Evolutionary conservation across 225 moss, liverwort and hornwort genomes (phyloP), one percentile per base, ranked within the genome.

Genomic region (Pseudisothecium myosuroides): DNA sequence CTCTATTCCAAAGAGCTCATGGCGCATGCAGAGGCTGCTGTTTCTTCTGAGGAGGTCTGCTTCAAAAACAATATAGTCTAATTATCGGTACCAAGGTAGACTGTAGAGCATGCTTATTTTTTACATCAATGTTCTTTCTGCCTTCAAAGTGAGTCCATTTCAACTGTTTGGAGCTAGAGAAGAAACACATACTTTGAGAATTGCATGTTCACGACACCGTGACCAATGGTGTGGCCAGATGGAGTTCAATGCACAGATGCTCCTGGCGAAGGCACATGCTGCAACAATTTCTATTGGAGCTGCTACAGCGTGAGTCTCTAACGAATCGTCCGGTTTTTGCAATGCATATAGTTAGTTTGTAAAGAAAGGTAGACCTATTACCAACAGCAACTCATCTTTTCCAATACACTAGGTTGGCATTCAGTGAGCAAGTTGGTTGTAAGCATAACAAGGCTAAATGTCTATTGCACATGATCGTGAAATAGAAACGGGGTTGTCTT

Each of bases 1-100:
- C 91, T 97, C 36, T 99, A 90, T 82, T 96, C 98, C 52, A 96
- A 94, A 90, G 98, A 99, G 90, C 89, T 99, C 52, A 95, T 99
- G 96, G 94, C 96, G 72, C 98, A 99, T 94, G 98, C 96, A 37
- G 92, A 94, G 87, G 94, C 94, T 86, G 92, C 95, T 61, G 95
- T 96, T 82, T 96, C 95, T 90, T 89, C 94, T 88, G 97, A 97
- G 86, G 96, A 96, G 95, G 98, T 98, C 89, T 93, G 95, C 87
- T 85, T 91, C 81, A 84, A 90, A 90, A 91, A 87, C 89, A 92
- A 92, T 91, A 7, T 94, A 80, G 87, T 91, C 85, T 92, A 77
- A 89, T 88, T 85, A 85, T 92, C 89, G 91, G 94, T 94, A 90
- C 85, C 85, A 87, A 83, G 82, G 79, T 93, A 88, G 88, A 88